These are phyloP conservation scores for Fraxinus paxiana DNA, from an alignment of 305 asterid genomes.

Conservation along the genomic window DNA sequence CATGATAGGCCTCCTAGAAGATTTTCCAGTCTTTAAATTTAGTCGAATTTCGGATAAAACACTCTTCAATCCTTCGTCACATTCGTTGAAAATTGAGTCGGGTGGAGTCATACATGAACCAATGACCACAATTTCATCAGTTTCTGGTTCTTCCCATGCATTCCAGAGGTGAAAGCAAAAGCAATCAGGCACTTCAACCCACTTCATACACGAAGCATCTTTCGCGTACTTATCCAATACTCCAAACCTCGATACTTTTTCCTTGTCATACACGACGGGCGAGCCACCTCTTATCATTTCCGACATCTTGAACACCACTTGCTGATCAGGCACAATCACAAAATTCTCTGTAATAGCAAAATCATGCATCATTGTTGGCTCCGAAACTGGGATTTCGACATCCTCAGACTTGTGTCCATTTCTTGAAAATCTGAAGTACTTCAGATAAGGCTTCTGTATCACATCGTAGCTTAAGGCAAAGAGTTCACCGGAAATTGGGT, in stretches of 20 bases:
- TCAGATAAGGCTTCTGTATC: slow-evolving; percentile 69
- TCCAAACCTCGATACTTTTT: slow-evolving; percentile 64
- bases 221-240: slow-evolving; percentile 53
- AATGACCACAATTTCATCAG: slow-evolving; percentile 69
- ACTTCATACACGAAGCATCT: slow-evolving; percentile 38
- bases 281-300: slow-evolving; percentile 88
- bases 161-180: slow-evolving; percentile 94
- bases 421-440: slow-evolving; percentile 59
- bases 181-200: slow-evolving; percentile 83
- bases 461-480: slow-evolving; percentile 86
- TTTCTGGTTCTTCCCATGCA: slow-evolving; percentile 92
- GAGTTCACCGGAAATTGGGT: slow-evolving; percentile 75
- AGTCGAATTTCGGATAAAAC: slow-evolving; percentile 83
- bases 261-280: slow-evolving; percentile 68
- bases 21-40: slow-evolving; percentile 62
- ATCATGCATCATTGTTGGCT: slow-evolving; percentile 94
- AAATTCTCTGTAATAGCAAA: slow-evolving; percentile 74
- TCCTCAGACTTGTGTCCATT: slow-evolving; percentile 61
- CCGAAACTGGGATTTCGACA: slow-evolving; percentile 69
- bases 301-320: slow-evolving; percentile 80
- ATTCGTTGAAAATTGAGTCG: slow-evolving; percentile 84
- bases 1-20: slow-evolving; percentile 53
- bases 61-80: slow-evolving; percentile 68
- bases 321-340: slow-evolving; percentile 80
- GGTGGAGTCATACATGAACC: slow-evolving; percentile 98